A percentile compares a stretch with the other conserved stretches of the same genome.
phyloP scores from a whole-genome alignment of 2,329 filamentous ascomycete genomes.

The Cordyceps fumosorosea region DNA sequence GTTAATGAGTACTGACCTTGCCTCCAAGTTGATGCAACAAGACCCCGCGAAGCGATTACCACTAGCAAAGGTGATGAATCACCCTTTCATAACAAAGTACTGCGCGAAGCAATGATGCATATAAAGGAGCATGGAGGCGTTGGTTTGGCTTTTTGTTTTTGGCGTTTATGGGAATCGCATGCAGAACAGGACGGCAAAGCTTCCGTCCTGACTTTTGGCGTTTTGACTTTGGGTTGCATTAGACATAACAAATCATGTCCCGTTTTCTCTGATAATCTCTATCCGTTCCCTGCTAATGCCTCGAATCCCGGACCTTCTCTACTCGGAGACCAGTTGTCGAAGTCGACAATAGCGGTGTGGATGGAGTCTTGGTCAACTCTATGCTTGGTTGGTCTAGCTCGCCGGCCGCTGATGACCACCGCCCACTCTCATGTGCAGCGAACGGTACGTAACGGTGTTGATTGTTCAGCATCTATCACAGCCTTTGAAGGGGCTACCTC shows the following conservation, averaged over 20 bases:
- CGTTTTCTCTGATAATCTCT: neutral
- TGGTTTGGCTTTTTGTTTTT: neutral
- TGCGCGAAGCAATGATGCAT: constrained; percentile 12
- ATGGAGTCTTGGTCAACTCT: neutral
- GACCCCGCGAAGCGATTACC: constrained; percentile 18
- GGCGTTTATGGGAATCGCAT: neutral
- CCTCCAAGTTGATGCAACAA: constrained; percentile 16
- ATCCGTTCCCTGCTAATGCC: neutral
- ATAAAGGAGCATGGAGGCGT: neutral
- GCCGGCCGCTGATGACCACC: too few relatives aligned
- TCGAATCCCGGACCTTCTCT: neutral
- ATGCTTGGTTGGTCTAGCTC: neutral
- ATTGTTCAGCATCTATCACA: neutral
- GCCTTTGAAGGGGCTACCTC: too few relatives aligned
- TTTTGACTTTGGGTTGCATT: neutral
- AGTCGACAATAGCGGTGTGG: too few relatives aligned
- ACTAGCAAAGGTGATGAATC: constrained; percentile 15
- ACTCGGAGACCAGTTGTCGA: too few relatives aligned
- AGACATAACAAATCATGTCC: neutral
- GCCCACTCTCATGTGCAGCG: too few relatives aligned
- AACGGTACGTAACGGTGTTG: neutral
- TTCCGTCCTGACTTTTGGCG: neutral
- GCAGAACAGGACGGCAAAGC: neutral
- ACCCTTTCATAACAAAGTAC: constrained; percentile 20
- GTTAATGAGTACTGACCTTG: neutral